Evolutionary conservation across 2,329 filamentous ascomycete genomes (phyloP), one percentile per base, ranked within the genome.

Genomic region (Calonectria pauciramosa): DNA sequence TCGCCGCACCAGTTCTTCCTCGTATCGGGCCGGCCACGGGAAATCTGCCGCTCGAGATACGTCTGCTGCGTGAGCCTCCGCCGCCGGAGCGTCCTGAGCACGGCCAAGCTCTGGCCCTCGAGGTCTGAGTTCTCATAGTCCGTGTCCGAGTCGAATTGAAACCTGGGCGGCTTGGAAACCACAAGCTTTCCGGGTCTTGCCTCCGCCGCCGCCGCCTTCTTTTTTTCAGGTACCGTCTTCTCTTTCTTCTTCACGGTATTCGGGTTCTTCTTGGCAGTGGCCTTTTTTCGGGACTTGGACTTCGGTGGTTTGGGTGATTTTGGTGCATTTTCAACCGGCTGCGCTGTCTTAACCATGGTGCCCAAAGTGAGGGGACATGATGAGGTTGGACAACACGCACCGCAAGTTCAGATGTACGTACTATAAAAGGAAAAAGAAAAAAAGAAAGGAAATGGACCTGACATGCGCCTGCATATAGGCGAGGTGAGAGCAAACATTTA

Each of bases 11-110:
- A 79, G 14, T 32, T 65, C 36, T 64, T 52, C 4, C 60, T 47
- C 13, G 76, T 75, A 41, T 73, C 56, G 13, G 76, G 79, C 16
- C 81, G 76, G 28, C 81, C 81, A 0, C 30, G 71, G 1, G 65
- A 67, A n/a, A 78, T 72, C 41, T 82, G 81, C 13, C 59, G 67
- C n/a, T 66, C 65, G 7, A 77, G 56, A 18, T 63, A 65, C 1
- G 52, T 51, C 20, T 41, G 49, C 13, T 60, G 32, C 20, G 70
- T 49, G 47, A 76, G 66, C n/a, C 32, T 38, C 54, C 34, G 56
- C 14, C 56, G 56, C 23, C 56, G 56, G 16, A 63, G 34, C 9
- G 26, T 63, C 16, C 34, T 63, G 56, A 28, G 36, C 23, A 63
- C 34, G 8, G 34, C 56, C 8, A 63, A 3, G 7, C 26, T n/a